Base-by-base conservation (phyloP, 805 yeast genomes). In the Candida chilensis region DNA sequence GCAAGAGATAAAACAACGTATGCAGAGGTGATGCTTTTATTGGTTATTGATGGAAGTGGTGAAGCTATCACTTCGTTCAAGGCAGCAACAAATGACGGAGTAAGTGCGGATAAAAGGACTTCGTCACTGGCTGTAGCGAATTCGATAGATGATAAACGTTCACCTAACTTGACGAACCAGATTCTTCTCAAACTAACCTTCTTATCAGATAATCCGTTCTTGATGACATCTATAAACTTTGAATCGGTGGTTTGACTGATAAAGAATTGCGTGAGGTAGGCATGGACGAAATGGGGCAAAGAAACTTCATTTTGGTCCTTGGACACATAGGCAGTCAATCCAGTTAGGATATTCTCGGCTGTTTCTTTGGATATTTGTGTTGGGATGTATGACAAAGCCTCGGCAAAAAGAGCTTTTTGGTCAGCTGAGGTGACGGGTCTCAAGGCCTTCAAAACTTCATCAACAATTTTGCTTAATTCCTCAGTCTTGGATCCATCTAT, bases 281-380 rank as follows among this genome's bases (percentile, higher is more conserved):
- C 67, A 6, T 53, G 48, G 5, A 79, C 57, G 34, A 75, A 57
- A 3, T 61, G 55, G 3, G 56, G 35, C 24, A 87, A 58, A 1
- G 83, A 72, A 1, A 38, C 12, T 45, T 90, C 97, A 41, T 86
- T 84, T 27, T 75, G 71, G 43, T 90, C 97, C 41, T 83, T 87
- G 0, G 70, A 31, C 3, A 80, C 59, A n/a, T 76, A 54, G 2
- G 79, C 63, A 2, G 65, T 38, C 20, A 85, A 45, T 0, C 54
- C 62, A 1, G 54, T 44, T 2, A 70, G 48, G 4, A 79, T 52
- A 20, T 54, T 58, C 9, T 40, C 37, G 17, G 30, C 37, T 3
- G 47, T 35, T n/a, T n/a, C n/a, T n/a, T n/a, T n/a, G n/a, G n/a
- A n/a, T n/a, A n/a, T n/a, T n/a, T n/a, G n/a, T 3, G 40, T 30